Evolutionary conservation across 176 grass and related monocot species (phyloP), one percentile per base, ranked within the genome.

Genomic region (Carex cristatella): DNA sequence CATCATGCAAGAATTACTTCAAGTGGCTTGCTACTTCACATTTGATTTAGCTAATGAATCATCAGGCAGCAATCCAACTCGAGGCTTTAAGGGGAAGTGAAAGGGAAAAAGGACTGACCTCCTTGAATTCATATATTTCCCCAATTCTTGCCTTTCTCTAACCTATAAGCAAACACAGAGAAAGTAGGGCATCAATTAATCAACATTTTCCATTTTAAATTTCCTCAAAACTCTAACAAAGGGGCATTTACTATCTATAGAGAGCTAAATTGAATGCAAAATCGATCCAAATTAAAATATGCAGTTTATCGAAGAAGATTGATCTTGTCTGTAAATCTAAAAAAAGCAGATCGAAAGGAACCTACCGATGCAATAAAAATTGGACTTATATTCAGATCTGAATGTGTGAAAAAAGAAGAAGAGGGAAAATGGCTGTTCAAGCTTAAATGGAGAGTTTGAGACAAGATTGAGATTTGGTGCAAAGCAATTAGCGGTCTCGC

Each of bases 121-220:
- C 49, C 74, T 78, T 33, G 74, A 78, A 78, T 78, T 78, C 74
- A 78, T 78, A 15, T 35, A 16, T 13, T 78, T 51, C 6, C 74
- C 51, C 14, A 78, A 51, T 15, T 33, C 27, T 57, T 35, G 51
- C 49, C 51, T 78, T 57, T 78, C 4, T 27, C 70, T 78, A 56
- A 78, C 74, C 74, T 78, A 33, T 35, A 57, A 53, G 23, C 49
- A 78, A 33, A 57, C 19, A 78, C 2, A 57, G 19, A 48, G 10
- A 78, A 56, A 32, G 27, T 56, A 78, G 4, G 16, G 27, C 11
- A 33, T 77, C 14, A 38, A 65, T 30, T 65, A 65, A 65, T 69
- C 4, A 68, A 40, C 33, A 40, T 40, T 40, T 40, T 69, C 66
- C 12, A 18, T 27, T 30, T 40, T 40, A 6, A 48, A 72, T 44